Percentiles rank a stretch among this genome's conserved stretches.
These are phyloP conservation scores for Neopestalotiopsis sp. DNA, from an alignment of 2,329 filamentous ascomycete species.

Conservation along the genomic window DNA sequence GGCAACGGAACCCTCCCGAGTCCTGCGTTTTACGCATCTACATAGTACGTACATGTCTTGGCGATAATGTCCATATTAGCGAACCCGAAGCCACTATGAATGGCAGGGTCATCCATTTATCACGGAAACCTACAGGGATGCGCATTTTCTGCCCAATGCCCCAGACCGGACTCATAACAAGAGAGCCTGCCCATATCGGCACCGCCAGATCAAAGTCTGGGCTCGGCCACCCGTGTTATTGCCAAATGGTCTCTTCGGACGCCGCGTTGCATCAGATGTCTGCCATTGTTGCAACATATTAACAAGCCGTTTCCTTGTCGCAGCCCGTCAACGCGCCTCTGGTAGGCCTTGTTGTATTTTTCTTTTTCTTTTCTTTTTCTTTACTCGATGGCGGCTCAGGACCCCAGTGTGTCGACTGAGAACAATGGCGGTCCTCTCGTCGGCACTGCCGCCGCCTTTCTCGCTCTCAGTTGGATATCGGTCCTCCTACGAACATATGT, in stretches of 20 bases:
- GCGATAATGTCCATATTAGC: background rate
- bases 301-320: background rate
- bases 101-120: background rate
- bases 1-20: background rate
- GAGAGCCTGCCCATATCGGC: background rate
- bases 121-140: background rate
- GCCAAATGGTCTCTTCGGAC: background rate
- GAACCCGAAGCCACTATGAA: background rate
- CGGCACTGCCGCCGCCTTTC: slow-evolving; percentile 40
- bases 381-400: slow-evolving; percentile 35
- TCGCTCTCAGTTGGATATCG: slow-evolving; percentile 37
- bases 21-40: background rate
- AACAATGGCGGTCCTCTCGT: slow-evolving; percentile 36
- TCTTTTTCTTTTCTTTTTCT: background rate
- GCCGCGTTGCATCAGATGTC: background rate
- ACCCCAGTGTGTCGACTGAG: slow-evolving; percentile 35
- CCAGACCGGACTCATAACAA: background rate
- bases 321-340: background rate
- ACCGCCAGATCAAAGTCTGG: background rate
- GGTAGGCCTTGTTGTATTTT: background rate
- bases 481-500: slow-evolving; percentile 34
- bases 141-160: background rate
- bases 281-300: background rate
- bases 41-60: background rate
- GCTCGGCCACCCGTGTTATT: background rate